A percentile compares a stretch with the other conserved stretches of the same genome.
Conservation (phyloP, 1,139 yeast species). For the Zygosaccharomyces pseudobailii region DNA sequence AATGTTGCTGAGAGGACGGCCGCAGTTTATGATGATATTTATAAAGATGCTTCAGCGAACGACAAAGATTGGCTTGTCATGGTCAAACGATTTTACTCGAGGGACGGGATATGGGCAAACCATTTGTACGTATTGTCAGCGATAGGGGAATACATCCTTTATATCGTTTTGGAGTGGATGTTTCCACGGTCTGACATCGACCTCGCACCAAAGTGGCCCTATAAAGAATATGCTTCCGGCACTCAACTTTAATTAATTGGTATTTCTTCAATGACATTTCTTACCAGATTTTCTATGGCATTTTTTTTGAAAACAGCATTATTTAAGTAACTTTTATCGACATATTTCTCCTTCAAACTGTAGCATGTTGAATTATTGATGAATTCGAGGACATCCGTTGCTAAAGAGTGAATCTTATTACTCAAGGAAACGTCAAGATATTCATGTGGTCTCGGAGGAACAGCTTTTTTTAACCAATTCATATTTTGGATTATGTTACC, state of each 20-base stretch:
- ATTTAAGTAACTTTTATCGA: neutral
- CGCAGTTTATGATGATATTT: slow-evolving; percentile 60
- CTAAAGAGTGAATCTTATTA: neutral
- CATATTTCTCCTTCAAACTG: neutral
- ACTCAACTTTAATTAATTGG: neutral
- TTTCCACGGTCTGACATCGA: slow-evolving; percentile 71
- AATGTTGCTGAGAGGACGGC: slow-evolving; percentile 87
- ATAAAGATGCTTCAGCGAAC: slow-evolving; percentile 30
- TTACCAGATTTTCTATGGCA: neutral
- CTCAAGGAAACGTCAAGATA: neutral
- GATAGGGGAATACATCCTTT: slow-evolving; percentile 70
- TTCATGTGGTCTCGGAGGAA: neutral
- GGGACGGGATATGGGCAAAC: slow-evolving; percentile 79
- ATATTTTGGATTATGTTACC: neutral
- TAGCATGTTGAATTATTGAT: neutral
- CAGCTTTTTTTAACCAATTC: neutral
- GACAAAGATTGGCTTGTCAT: slow-evolving; percentile 48
- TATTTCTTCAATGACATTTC: neutral
- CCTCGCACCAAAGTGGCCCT: slow-evolving; percentile 73
- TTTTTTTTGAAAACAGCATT: slow-evolving; percentile 3
- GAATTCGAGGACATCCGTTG: neutral
- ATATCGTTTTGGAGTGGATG: slow-evolving; percentile 58
- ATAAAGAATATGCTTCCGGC: neutral
- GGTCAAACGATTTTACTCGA: slow-evolving; percentile 59
- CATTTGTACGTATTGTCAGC: slow-evolving; percentile 71